Evolutionary conservation across 2,329 filamentous ascomycete species (phyloP), one percentile per base, ranked within the genome.

Genomic region (Celoporthe dispersa): DNA sequence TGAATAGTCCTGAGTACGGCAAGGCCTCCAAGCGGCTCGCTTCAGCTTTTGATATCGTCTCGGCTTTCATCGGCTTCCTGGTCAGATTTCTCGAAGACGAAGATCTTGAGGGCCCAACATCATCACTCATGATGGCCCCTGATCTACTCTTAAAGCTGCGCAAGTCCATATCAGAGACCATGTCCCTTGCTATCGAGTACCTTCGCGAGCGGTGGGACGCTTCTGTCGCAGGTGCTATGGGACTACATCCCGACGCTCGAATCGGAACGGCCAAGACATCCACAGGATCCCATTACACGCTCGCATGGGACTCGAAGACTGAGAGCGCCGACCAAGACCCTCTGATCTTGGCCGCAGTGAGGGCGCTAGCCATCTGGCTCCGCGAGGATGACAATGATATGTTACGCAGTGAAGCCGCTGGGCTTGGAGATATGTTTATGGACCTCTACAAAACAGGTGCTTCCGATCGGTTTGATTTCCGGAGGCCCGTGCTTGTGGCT

Each of bases 151-250:
- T 92, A 19, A 89, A 88, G 74, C 79, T 92, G 7, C 85, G 88
- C 53, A 87, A 84, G 64, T 82, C 85, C 67, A 84, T 92, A 65
- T 83, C 86, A 0, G 90, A 92, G 75, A 88, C 90, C 3, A 84
- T 92, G 75, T 88, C 88, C 0, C 78, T 90, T 1, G 85, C 86
- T 0, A 84, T 90, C 70, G 90, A 92, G 78, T 90, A 89, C 76
- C 82, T 92, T 1, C 86, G 90, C 55, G 91, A 92, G 75, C 81
- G 90, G n/a, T 92, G 88, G 88, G 90, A 92, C 75, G 88, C 87
- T 5, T 86, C 87, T 1, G 81, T 87, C n/a, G 86, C 88, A 3
- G 90, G 89, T 14, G 86, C 87, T 8, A 84, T 86, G 77, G 89
- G 89, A 2, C 77, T 91, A 8, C 87, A 91, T 74, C 86, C 85